phyloP scores from a whole-genome alignment of 148 eudicot species.

The Rhododendron griersonianum region DNA sequence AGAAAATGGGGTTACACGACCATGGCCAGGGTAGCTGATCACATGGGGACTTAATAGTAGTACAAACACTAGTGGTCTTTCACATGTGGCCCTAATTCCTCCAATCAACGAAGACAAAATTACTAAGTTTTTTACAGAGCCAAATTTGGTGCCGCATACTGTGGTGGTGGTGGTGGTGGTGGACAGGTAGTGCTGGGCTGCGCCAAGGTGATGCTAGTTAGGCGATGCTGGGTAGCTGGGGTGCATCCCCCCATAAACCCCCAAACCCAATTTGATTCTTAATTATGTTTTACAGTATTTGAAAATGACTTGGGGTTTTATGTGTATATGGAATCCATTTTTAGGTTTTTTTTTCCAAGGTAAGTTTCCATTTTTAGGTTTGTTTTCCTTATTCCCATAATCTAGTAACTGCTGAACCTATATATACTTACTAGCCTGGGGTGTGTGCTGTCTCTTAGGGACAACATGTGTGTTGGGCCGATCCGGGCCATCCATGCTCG shows the following conservation, averaged over 20 bases:
- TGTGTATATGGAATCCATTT: not conserved
- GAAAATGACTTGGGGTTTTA: not conserved
- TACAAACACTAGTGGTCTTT: not conserved
- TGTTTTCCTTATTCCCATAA: not conserved
- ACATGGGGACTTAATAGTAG: constrained; percentile 9
- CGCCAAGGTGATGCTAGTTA: not conserved
- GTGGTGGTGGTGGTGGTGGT: not conserved
- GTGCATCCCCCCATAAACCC: constrained; percentile 21
- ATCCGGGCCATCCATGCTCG: no score
- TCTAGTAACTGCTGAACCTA: not conserved
- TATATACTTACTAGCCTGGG: no score
- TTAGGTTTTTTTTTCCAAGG: not conserved
- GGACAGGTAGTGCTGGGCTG: not conserved
- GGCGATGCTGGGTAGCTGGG: constrained; percentile 38
- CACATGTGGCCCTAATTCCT: constrained; percentile 12
- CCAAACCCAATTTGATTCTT: constrained; percentile 10
- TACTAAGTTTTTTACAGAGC: not conserved
- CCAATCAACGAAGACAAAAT: constrained; percentile 6
- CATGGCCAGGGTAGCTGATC: constrained; percentile 20
- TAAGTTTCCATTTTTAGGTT: not conserved
- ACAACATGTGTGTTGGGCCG: no score
- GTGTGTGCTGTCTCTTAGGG: no score
- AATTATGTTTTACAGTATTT: not conserved
- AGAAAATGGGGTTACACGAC: not conserved
- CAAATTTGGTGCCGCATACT: not conserved